A percentile compares a stretch with the other conserved stretches of the same genome.
phyloP scores from a whole-genome alignment of 2,329 filamentous ascomycete species.

The Escovopsis weberi region DNA sequence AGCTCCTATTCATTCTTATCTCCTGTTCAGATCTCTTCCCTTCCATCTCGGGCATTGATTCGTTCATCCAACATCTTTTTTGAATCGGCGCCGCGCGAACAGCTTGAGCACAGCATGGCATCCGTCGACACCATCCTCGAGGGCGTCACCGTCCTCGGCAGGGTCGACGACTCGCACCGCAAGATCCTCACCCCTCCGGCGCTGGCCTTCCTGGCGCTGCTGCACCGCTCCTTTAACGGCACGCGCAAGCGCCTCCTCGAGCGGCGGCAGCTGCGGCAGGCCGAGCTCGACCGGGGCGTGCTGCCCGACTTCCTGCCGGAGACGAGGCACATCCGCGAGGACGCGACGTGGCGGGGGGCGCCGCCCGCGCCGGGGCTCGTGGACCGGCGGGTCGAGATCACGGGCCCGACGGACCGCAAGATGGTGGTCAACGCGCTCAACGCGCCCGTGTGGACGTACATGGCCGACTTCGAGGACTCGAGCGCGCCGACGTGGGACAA shows the following conservation, averaged over 20 bases:
- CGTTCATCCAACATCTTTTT: background rate
- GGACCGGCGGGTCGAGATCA: constrained; percentile 92
- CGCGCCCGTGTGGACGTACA: constrained; percentile 94
- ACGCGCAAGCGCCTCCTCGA: constrained; percentile 82
- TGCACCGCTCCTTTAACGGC: constrained; percentile 87
- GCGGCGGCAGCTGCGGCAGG: constrained; percentile 72
- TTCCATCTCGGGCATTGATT: background rate
- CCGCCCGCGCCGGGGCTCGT: constrained; percentile 82
- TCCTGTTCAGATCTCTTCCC: background rate
- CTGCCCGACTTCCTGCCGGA: constrained; percentile 91
- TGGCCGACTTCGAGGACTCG: constrained; percentile 98
- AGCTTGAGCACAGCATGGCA: constrained; percentile 35
- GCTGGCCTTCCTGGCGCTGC: constrained; percentile 78
- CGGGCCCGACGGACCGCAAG: constrained; percentile 91
- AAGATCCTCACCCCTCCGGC: constrained; percentile 89
- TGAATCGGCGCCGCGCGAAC: constrained; percentile 3
- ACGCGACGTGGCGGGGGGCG: constrained; percentile 85
- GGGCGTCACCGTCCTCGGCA: constrained; percentile 75
- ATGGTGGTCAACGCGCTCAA: constrained; percentile 98
- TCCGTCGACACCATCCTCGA: constrained; percentile 64
- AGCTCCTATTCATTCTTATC: too few species aligned
- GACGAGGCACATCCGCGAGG: constrained; percentile 89
- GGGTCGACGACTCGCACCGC: constrained; percentile 61
- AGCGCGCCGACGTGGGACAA: constrained; percentile 96
- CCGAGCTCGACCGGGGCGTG: constrained; percentile 78